Base-by-base conservation (phyloP, 768 basidiomycete species). In the Lactarius evosmus region DNA sequence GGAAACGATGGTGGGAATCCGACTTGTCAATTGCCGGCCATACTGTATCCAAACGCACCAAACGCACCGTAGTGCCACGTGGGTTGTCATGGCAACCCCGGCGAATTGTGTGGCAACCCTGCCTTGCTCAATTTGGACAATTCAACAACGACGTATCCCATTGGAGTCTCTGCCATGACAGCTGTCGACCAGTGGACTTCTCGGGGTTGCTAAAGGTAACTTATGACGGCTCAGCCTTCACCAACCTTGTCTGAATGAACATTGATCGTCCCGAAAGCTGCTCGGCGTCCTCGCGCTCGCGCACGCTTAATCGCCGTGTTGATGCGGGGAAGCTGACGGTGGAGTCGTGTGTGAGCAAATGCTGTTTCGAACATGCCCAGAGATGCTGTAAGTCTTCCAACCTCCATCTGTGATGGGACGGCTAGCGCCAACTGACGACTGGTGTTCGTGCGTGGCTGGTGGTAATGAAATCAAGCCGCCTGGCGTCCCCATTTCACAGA, bases 21-120 rank as follows among this genome's bases (percentile, higher is more conserved):
- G 40, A 3, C 4, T 22, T 11, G 53, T 22, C 12, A 30, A 49
- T 7, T 55, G 46, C 33, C 22, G 44, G 12, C 29, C 8, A 16
- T n/a, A n/a, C n/a, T n/a, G n/a, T n/a, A n/a, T n/a, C n/a, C n/a
- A n/a, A n/a, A n/a, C 6, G 16, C n/a, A 2, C 57, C 58, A 16
- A 5, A 46, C 30, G 29, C 14, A 9, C 25, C 16, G 16, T 53
- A 54, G 4, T 61, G 50, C 33, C 41, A 58, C 25, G 11, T 64
- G 25, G 33, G 62, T 55, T 53, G 63, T 38, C 54, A 49, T 11
- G 62, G 66, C 53, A 40, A 60, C 62, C 7, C 12, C 2, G 16
- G 8, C 29, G 62, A 64, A 40, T 22, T 49, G 2, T 60, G 53
- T 41, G 46, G 40, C 19, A 51, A 60, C 1, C 30, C 41, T 19